Evolutionary conservation across 495 filamentous ascomycete species (phyloP).

Genomic region (Hypoxylon rickii): DNA sequence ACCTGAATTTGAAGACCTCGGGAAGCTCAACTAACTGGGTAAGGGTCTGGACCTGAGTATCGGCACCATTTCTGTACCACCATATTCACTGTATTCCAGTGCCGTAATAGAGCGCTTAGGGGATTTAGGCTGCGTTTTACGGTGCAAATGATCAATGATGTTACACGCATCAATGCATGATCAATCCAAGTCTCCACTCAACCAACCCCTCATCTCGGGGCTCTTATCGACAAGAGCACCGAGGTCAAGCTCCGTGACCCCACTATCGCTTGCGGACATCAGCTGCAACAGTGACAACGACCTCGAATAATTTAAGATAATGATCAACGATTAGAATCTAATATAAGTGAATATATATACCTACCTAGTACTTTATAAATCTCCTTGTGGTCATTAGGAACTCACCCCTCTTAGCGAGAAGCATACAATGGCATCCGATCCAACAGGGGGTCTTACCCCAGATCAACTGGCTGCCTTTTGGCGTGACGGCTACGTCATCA

Average conservation of each 20-base stretch:
- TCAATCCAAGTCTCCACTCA: no score
- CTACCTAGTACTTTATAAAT: neutral
- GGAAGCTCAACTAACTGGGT: no score
- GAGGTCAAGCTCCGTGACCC: conserved; percentile 21
- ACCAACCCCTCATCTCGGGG: conserved; percentile 28
- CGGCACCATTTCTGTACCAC: no score
- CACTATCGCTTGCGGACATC: conserved; percentile 23
- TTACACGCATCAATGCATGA: neutral
- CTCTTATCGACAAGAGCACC: conserved; percentile 27
- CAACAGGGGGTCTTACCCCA: conserved; percentile 64
- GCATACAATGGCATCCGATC: neutral
- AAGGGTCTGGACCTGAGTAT: no score
- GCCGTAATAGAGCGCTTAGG: no score
- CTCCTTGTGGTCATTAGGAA: no score
- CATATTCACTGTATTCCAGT: no score
- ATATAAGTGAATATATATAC: conserved; percentile 6
- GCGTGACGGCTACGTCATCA: conserved; percentile 85
- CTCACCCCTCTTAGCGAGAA: neutral
- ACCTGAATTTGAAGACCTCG: no score
- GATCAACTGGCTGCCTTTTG: conserved; percentile 74
- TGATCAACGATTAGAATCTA: neutral
- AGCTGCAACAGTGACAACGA: neutral
- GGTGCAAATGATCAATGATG: neutral
- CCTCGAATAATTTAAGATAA: neutral
- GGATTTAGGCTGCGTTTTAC: neutral